Evolutionary conservation across 2,329 filamentous ascomycete genomes (phyloP), one percentile per base, ranked within the genome.

Genomic region (Neopestalotiopsis sp.): DNA sequence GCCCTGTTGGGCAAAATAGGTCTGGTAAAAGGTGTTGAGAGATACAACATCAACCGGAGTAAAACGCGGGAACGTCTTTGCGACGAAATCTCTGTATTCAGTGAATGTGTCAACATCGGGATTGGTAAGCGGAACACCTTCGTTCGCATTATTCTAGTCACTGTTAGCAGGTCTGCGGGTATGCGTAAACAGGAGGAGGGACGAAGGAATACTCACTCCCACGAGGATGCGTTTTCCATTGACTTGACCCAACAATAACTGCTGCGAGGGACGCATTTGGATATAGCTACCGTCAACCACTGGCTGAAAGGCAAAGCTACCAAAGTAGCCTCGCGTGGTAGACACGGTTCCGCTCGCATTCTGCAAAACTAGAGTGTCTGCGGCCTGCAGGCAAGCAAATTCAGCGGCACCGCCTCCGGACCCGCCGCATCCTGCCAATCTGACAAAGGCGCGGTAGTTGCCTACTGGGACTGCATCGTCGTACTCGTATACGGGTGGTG

Each of bases 261-360:
- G 79, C 49, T 68, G 61, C 2, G 71, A 72, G 1, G 80, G 78
- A 1, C 72, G 75, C 17, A 74, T 71, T 64, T 66, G 74, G 69
- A 83, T 77, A 58, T 82, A 73, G 2, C 69, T 74, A 32, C 74
- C 74, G 67, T 83, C 81, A 0, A 80, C 79, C 60, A 82, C 81
- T 2, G 81, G 81, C 20, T 77, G 74, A 69, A 82, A 83, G 4
- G 78, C 79, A 40, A 64, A 45, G 61, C 61, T 64, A 5, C 61
- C 61, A 24, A 64, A 79, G 63, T 74, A 74, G 1, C 75, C 76
- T 49, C 74, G 77, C 17, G 70, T 63, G 6, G 73, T 72, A 2
- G 77, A 81, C 4, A 81, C 77, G 5, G 65, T 67, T 60, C 73
- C 74, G 65, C 77, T 81, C 40, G 20, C 61, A 17, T 64, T 64